Conservation (phyloP, 441 rosid genomes). For the Pelargonium fulgidum region DNA sequence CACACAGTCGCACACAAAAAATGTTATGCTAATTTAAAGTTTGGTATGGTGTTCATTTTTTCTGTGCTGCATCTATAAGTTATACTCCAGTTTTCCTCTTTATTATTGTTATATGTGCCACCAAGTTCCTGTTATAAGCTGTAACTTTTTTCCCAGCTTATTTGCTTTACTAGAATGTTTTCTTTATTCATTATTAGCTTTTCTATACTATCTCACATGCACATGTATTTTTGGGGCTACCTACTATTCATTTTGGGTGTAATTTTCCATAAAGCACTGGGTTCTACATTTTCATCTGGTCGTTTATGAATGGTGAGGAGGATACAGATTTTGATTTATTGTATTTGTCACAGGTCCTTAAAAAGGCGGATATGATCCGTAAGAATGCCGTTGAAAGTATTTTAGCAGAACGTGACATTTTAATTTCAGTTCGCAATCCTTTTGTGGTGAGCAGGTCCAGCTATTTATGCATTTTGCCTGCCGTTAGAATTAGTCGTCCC, state of each 20-base stretch:
- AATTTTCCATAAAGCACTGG: neutral
- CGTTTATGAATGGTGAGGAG: neutral
- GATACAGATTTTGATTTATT: conserved; percentile 16
- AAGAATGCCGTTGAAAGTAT: conserved; percentile 99
- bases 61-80: neutral
- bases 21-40: neutral
- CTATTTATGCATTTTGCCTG: conserved; percentile 27
- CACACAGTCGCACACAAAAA: neutral
- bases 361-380: conserved; percentile 95
- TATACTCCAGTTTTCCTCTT: neutral
- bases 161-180: neutral
- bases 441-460: conserved; percentile 91
- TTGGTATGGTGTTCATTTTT: neutral
- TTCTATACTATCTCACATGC: neutral
- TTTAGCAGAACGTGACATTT: conserved; percentile 93
- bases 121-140: neutral
- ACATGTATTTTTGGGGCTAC: neutral
- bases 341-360: conserved; percentile 61
- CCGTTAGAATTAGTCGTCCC: conserved; percentile 19
- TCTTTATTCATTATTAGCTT: neutral
- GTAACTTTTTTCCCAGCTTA: neutral
- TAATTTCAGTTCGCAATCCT: conserved; percentile 96
- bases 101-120: conserved; percentile 4
- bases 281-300: neutral
- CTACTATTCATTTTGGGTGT: neutral